Base-by-base conservation (phyloP, 495 filamentous ascomycete species). In the Lindgomyces ingoldianus region DNA sequence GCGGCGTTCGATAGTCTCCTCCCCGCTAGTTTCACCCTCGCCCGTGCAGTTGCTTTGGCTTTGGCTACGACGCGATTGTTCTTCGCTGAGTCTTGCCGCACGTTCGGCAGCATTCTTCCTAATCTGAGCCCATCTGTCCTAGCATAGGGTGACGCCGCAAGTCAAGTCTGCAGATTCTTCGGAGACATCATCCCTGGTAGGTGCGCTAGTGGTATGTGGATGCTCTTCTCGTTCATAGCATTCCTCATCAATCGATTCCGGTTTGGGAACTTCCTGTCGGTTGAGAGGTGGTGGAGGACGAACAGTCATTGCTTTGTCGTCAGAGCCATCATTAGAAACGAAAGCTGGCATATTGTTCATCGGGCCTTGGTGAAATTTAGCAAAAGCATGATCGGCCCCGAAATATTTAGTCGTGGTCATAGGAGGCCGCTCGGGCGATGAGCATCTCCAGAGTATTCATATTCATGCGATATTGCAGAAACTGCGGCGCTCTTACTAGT, bases 1-100 rank as follows among this genome's bases (percentile, higher is more conserved):
- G 57, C 94, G 89, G 41, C 91, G 90, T 74, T 98, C 94, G 68
- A 98, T 97, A 24, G 91, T 96, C 81, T 98, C 94, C 83, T 98
- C 95, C 19, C 89, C 93, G 72, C 90, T 96, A 19, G 90, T 94
- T 62, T 96, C 89, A 21, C 85, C 91, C 71, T 96, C 91, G 60
- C 93, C 87, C 2, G 84, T 84, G 50, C 82, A 81, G 63, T 78
- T 76, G 68, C 79, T 81, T 60, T 81, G 73, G 68, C 79, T 81
- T 59, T 81, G 74, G 25, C 71, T 76, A 10, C 74, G 80, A 47
- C 81, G 79, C 50, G 77, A 78, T 57, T 85, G 81, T 65, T 91
- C 87, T 69, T 89, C 87, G n/a, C 80, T 80, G 46, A 81, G 78
- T 44, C 82, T 77, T 53, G 74, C 74, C 9, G 85, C 87, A 12